Percentiles rank a stretch among this genome's conserved stretches.
These are phyloP conservation scores for Raffaelea albimanens DNA, from an alignment of 2,329 filamentous ascomycete genomes.

Conservation along the genomic window DNA sequence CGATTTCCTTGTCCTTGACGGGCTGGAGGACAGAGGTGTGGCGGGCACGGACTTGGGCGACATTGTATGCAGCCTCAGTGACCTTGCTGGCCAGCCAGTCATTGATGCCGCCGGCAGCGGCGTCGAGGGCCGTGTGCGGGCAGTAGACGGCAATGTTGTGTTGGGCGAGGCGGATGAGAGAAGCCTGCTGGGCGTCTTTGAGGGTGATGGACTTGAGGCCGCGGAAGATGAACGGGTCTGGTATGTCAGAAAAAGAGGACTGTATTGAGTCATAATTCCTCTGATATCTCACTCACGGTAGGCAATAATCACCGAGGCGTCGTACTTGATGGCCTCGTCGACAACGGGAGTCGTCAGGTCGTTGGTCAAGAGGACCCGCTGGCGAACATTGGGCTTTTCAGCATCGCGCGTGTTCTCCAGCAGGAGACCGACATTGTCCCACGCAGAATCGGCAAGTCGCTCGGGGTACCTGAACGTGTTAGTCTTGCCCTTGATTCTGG, in stretches of 20 bases:
- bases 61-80: constrained; percentile 23
- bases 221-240: constrained; percentile 94
- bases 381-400: constrained; percentile 18
- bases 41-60: constrained; percentile 26
- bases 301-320: constrained; percentile 71
- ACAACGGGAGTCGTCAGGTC: constrained; percentile 85
- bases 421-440: constrained; percentile 93
- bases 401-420: constrained; percentile 27
- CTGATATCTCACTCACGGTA: constrained; percentile 55
- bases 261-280: not conserved
- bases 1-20: constrained; percentile 16
- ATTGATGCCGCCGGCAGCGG: constrained; percentile 73
- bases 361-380: constrained; percentile 56
- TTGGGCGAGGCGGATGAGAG: constrained; percentile 70
- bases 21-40: constrained; percentile 21
- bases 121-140: constrained; percentile 91
- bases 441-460: constrained; percentile 76
- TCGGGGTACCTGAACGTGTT: constrained; percentile 66
- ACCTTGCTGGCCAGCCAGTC: constrained; percentile 91
- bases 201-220: constrained; percentile 83
- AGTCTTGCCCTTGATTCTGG: too few species aligned
- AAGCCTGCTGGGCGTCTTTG: constrained; percentile 75
- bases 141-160: constrained; percentile 92
- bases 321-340: constrained; percentile 73
- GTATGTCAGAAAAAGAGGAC: not conserved